Evolutionary conservation across 2,329 filamentous ascomycete genomes (phyloP).

Genomic region (Grosmannia clavigera): DNA sequence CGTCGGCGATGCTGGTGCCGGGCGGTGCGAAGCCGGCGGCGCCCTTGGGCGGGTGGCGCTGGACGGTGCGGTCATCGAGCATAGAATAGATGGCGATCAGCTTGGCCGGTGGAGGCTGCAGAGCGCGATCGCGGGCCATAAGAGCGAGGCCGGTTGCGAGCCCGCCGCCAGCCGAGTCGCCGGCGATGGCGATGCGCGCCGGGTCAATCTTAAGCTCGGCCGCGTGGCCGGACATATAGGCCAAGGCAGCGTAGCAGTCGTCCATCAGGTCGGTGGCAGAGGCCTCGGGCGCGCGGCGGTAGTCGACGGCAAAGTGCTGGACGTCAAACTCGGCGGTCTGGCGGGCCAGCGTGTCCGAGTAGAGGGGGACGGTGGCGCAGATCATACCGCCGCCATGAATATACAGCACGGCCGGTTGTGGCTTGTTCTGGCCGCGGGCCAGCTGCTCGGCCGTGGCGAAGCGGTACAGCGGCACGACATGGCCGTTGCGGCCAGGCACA

Average conservation of each 20-base stretch:
- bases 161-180: slow-evolving; percentile 17
- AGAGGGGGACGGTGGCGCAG: slow-evolving; percentile 11
- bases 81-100: slow-evolving; percentile 24
- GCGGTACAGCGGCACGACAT: no score
- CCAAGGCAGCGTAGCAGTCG: slow-evolving; percentile 21
- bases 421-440: no score
- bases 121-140: slow-evolving; percentile 23
- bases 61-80: slow-evolving; percentile 21
- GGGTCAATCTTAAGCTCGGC: slow-evolving; percentile 14
- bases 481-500: no score
- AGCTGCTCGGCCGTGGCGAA: no score
- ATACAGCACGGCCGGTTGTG: slow-evolving; percentile 9
- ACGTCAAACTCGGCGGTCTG: slow-evolving; percentile 2
- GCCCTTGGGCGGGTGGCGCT: no score
- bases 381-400: slow-evolving; percentile 19
- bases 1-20: no score
- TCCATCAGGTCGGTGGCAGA: slow-evolving; percentile 29
- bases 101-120: slow-evolving; percentile 20
- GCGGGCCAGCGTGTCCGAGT: slow-evolving; percentile 8
- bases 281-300: slow-evolving; percentile 36
- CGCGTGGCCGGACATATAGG: slow-evolving; percentile 21
- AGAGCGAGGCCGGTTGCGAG: slow-evolving; percentile 21
- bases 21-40: no score
- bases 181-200: slow-evolving; percentile 15
- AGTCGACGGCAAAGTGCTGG: slow-evolving; percentile 27